Percentiles rank a stretch among this genome's conserved stretches.
phyloP scores from a whole-genome alignment of 768 basidiomycete genomes.

The Rhizopogon salebrosus region DNA sequence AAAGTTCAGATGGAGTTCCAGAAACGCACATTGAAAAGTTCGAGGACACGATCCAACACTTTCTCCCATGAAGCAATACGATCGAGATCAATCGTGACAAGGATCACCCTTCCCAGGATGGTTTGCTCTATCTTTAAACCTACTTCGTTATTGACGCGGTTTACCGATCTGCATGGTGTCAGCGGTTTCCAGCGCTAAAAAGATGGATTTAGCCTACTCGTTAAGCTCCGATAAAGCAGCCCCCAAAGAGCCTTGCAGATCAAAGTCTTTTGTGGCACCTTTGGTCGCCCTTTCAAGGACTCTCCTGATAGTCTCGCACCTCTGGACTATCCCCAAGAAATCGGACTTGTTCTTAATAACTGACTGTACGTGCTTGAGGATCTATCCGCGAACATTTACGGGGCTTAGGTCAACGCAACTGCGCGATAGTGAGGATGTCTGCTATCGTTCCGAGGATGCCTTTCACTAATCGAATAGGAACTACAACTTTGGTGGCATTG shows the following conservation, averaged over 20 bases:
- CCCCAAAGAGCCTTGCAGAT: background rate
- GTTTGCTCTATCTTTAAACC: background rate
- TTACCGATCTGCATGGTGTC: background rate
- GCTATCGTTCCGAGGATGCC: background rate
- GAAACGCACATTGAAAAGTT: background rate
- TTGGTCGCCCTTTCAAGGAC: background rate
- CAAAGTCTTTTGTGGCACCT: background rate
- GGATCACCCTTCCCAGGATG: background rate
- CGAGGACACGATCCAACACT: background rate
- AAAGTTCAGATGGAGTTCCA: background rate
- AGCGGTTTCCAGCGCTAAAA: background rate
- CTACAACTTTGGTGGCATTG: background rate
- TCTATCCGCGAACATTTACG: background rate
- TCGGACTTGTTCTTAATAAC: background rate
- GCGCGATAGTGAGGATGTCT: background rate
- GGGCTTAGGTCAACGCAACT: background rate
- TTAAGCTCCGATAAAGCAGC: background rate
- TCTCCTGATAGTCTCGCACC: background rate
- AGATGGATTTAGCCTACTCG: background rate
- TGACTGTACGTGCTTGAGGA: background rate
- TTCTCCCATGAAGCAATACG: background rate
- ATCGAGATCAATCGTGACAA: background rate
- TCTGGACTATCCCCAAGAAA: background rate
- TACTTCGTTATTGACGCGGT: too few species aligned
- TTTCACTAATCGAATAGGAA: background rate